Conservation (phyloP, 2,329 filamentous ascomycete genomes). For the Paecilomyces variotii region DNA sequence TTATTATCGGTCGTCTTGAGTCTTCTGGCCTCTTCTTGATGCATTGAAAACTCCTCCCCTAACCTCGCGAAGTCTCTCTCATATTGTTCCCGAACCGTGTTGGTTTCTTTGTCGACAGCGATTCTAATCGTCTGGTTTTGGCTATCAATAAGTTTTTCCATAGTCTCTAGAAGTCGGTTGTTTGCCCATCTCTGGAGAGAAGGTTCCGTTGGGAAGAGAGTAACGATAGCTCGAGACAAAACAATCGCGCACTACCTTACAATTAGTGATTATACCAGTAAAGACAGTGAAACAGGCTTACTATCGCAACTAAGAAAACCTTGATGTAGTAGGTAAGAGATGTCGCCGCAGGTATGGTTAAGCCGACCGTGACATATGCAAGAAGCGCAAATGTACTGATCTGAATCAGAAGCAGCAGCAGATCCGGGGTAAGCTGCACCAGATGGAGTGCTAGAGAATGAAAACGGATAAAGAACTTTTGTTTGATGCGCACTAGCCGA, state of each 20-base stretch:
- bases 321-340: neutral
- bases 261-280: neutral
- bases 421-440: neutral
- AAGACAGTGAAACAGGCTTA: neutral
- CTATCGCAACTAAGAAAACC: neutral
- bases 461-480: too few relatives aligned
- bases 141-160: neutral
- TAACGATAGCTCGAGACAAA: neutral
- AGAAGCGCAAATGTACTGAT: neutral
- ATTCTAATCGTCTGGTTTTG: neutral
- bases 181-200: neutral
- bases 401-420: neutral
- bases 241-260: neutral
- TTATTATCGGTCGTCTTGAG: too few relatives aligned
- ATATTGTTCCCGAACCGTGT: too few relatives aligned
- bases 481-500: too few relatives aligned
- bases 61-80: too few relatives aligned
- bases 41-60: too few relatives aligned
- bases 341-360: neutral
- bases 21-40: too few relatives aligned
- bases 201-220: neutral
- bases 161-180: neutral
- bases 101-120: neutral
- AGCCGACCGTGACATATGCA: too few relatives aligned
- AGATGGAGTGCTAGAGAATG: neutral